Evolutionary conservation across 305 asterid genomes (phyloP).

Genomic region (Ilex paraguariensis): DNA sequence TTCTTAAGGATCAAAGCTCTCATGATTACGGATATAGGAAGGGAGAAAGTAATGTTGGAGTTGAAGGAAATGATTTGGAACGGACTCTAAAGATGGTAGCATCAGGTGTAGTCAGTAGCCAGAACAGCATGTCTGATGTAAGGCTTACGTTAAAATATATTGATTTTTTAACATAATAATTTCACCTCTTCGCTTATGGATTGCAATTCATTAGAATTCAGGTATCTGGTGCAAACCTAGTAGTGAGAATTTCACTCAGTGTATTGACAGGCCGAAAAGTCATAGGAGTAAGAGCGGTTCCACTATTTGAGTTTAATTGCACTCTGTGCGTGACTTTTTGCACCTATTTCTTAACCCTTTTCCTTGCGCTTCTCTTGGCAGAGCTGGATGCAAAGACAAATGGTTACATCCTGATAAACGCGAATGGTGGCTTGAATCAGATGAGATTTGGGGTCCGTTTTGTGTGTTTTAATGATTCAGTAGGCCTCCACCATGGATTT

Average conservation of each 20-base stretch:
- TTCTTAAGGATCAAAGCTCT: constrained; percentile 38
- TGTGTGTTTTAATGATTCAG: constrained; percentile 22
- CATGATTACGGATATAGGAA: constrained; percentile 35
- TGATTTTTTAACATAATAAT: constrained; percentile 15
- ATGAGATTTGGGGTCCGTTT: constrained; percentile 99
- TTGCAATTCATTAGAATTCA: constrained; percentile 44
- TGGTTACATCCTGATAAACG: constrained; percentile 81
- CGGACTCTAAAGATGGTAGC: constrained; percentile 42
- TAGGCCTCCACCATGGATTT: constrained; percentile 15
- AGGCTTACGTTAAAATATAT: constrained; percentile 10
- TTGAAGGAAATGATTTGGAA: constrained; percentile 38
- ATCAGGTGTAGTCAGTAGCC: constrained; percentile 46
- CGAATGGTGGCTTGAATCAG: constrained; percentile 98
- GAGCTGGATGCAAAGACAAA: constrained; percentile 69
- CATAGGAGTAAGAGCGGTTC: constrained; percentile 52
- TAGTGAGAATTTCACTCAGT: constrained; percentile 71
- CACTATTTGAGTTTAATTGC: constrained; percentile 1
- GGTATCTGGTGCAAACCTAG: constrained; percentile 88
- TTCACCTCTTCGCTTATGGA: constrained; percentile 7
- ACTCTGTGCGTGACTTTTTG: not conserved
- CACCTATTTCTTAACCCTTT: not conserved
- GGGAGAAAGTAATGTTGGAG: constrained; percentile 32
- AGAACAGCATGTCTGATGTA: constrained; percentile 38
- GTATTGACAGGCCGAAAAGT: constrained; percentile 67
- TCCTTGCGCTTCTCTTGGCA: constrained; percentile 22